Conservation (phyloP, 805 yeast species). For the Starmerella geochares region DNA sequence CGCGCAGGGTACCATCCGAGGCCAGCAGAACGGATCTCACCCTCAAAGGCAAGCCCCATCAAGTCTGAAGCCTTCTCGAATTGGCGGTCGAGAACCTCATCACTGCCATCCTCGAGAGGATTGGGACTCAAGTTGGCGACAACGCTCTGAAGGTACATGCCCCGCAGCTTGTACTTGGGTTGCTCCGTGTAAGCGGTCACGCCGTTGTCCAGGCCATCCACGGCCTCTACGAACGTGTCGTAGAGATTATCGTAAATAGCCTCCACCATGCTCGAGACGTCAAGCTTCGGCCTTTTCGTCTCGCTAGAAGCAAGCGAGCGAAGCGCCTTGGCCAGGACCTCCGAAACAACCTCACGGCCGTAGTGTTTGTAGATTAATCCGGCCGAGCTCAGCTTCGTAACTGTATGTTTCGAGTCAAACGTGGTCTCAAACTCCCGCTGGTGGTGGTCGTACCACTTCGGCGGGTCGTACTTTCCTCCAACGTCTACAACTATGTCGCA, state of each 20-base stretch:
- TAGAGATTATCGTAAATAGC: conserved; percentile 68
- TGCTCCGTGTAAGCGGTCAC: conserved; percentile 48
- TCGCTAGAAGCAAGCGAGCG: too few relatives aligned
- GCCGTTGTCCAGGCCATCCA: conserved; percentile 94
- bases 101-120: conserved; percentile 64
- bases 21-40: conserved; percentile 60
- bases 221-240: conserved; percentile 74
- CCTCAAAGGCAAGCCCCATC: conserved; percentile 73
- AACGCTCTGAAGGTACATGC: conserved; percentile 66
- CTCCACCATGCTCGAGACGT: conserved; percentile 42
- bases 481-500: conserved; percentile 94
- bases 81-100: conserved; percentile 49
- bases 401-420: conserved; percentile 45
- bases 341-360: conserved; percentile 36
- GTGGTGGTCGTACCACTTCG: conserved; percentile 87
- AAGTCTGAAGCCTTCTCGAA: conserved; percentile 63
- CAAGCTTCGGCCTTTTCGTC: conserved; percentile 28
- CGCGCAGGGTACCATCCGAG: conserved; percentile 88
- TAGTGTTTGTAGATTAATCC: conserved; percentile 74
- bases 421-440: conserved; percentile 81
- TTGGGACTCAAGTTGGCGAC: conserved; percentile 74
- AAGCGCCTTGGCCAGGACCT: conserved; percentile 28
- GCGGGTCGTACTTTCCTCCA: conserved; percentile 78
- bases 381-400: conserved; percentile 83
- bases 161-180: conserved; percentile 60